Percentiles rank a stretch among this genome's conserved stretches.
phyloP scores from a whole-genome alignment of 2,329 filamentous ascomycete genomes.

The Verticillium albo-atrum region DNA sequence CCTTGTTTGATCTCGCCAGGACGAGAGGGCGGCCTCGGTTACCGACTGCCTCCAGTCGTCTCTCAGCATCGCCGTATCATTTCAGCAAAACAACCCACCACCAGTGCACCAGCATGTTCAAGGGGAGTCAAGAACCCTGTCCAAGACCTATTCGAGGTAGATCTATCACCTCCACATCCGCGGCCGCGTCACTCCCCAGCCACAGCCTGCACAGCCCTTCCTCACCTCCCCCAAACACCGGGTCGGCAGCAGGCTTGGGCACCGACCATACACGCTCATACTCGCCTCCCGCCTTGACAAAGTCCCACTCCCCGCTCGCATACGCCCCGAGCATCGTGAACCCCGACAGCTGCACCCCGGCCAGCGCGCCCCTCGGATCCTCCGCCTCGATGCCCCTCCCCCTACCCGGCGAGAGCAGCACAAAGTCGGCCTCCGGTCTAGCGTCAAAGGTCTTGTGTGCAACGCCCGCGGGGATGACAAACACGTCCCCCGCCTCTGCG shows the following conservation, averaged over 20 bases:
- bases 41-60: too few species aligned
- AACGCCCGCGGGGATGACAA: constrained; percentile 52
- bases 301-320: constrained; percentile 44
- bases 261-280: constrained; percentile 41
- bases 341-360: constrained; percentile 25
- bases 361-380: constrained; percentile 28
- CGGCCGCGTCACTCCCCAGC: constrained; percentile 14
- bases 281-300: constrained; percentile 35
- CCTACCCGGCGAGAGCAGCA: constrained; percentile 38
- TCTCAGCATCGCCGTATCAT: too few species aligned
- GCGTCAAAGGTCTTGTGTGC: constrained; percentile 50
- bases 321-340: constrained; percentile 46
- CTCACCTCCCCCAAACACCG: constrained; percentile 33
- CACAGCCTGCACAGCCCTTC: constrained; percentile 25
- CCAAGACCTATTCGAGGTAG: background rate
- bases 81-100: too few species aligned
- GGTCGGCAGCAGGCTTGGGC: constrained; percentile 38
- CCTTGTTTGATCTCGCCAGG: too few species aligned
- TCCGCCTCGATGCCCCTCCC: constrained; percentile 29
- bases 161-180: background rate
- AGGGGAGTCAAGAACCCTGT: too few species aligned
- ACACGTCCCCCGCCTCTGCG: constrained; percentile 50
- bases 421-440: constrained; percentile 22
- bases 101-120: too few species aligned
- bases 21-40: too few species aligned